Base-by-base conservation (phyloP, 2,329 filamentous ascomycete species). In the Sporothrix luriei region DNA sequence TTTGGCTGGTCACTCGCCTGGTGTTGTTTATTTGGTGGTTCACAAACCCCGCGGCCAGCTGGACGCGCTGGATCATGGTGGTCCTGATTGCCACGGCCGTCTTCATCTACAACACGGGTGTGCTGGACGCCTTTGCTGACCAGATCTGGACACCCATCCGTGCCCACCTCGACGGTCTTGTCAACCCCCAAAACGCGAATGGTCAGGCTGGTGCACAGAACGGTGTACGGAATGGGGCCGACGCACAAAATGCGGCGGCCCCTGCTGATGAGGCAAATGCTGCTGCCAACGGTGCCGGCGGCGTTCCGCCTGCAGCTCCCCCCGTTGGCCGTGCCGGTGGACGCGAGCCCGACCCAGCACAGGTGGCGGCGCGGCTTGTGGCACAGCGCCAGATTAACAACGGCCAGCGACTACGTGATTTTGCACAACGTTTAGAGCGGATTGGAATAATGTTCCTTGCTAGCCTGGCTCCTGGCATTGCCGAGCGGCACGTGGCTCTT, bases 11-110 rank as follows among this genome's bases (percentile, higher is more conserved):
- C 0, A 78, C 87, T 48, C 83, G 88, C 9, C 78, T 90, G 10
- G 80, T 82, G 13, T 77, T 86, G 6, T 88, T 90, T 75, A 83
- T 90, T 14, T 90, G 87, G 86, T 87, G 88, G 78, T 89, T 90
- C 71, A 89, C 87, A 0, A 83, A 83, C 11, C 83, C 85, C 0
- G 82, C 83, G 57, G 81, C 83, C 2, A 88, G 83, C 74, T 89
- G 87, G 87, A 83, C 82, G 10, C 83, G 87, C 62, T 88, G 84
- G 84, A 74, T 86, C 9, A 83, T 84, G 24, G 82, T 90, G 26
- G 79, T 86, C 54, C 79, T 81, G 7, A 79, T 88, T 43, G 86
- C 87, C 7, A 73, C 85, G 33, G 78, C 82, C 43, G 80, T 90
- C 29, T 87, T 90, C 71, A 78, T 88, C n/a, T 74, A 85, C 19